A percentile compares a stretch with the other conserved stretches of the same genome.
These are phyloP conservation scores for Boletus barrowsii DNA, from an alignment of 768 basidiomycete species.

Conservation along the genomic window DNA sequence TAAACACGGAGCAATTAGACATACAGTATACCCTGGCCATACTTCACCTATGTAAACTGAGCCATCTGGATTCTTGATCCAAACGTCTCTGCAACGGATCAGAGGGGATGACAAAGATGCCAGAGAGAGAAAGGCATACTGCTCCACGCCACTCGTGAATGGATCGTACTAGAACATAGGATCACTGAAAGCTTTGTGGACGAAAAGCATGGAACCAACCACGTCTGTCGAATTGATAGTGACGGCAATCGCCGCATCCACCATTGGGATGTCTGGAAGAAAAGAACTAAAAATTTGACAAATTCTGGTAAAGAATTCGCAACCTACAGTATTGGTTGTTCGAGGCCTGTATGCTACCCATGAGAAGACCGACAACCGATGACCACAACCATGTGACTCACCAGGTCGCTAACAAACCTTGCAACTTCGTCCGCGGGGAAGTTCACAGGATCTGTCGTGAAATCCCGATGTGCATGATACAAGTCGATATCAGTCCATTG, in stretches of 20 bases:
- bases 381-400: constrained; percentile 27
- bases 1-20: constrained; percentile 2
- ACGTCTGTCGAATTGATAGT: constrained; percentile 57
- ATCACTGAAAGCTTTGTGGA: not conserved
- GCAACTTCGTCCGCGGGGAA: constrained; percentile 54
- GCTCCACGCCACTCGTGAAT: constrained; percentile 58
- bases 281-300: not conserved
- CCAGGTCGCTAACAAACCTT: constrained; percentile 52
- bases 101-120: not conserved
- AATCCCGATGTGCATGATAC: constrained; percentile 67
- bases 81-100: constrained; percentile 47
- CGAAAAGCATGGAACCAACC: constrained; percentile 36
- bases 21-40: constrained; percentile 74
- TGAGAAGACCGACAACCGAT: not conserved
- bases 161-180: constrained; percentile 52
- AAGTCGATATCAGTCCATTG: constrained; percentile 79
- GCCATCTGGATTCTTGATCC: constrained; percentile 70
- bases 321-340: constrained; percentile 24
- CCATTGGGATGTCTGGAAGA: constrained; percentile 58
- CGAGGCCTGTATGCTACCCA: constrained; percentile 1
- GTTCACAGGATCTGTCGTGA: constrained; percentile 62
- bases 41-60: constrained; percentile 71
- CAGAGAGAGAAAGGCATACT: constrained; percentile 35
- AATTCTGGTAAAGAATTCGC: not conserved
- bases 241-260: constrained; percentile 59